These are phyloP conservation scores for Talaromyces wortmannii DNA, from an alignment of 495 filamentous ascomycete genomes.

Conservation along the genomic window DNA sequence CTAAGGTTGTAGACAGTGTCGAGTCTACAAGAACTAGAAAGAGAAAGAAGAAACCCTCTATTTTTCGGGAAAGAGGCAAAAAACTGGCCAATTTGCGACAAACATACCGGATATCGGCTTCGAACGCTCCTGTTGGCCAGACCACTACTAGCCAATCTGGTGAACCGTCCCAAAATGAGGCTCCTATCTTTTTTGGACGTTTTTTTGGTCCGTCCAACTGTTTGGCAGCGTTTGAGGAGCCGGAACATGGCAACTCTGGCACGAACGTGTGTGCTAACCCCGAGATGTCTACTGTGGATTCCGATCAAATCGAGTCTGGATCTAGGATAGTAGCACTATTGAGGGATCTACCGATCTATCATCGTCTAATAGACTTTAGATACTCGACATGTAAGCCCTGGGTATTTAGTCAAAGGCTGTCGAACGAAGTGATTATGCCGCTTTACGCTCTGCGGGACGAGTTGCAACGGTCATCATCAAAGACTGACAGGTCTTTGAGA, in stretches of 20 bases:
- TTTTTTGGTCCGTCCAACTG: constrained; percentile 2
- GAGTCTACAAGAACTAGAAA: not conserved
- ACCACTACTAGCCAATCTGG: not conserved
- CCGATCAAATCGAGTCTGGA: constrained; percentile 2
- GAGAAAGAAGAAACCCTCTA: not conserved
- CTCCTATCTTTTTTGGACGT: not conserved
- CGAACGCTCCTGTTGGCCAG: not conserved
- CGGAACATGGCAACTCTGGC: not conserved
- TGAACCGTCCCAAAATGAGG: not conserved
- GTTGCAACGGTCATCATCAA: not conserved
- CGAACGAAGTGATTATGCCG: not conserved
- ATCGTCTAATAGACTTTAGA: not conserved
- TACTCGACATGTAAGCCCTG: not conserved
- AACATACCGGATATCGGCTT: not conserved
- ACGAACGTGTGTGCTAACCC: not conserved
- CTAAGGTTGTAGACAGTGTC: not conserved
- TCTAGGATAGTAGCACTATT: constrained; percentile 1
- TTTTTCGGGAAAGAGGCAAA: not conserved
- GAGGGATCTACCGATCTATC: not conserved
- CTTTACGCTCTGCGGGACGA: not conserved
- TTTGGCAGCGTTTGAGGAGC: constrained; percentile 2
- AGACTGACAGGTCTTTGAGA: not conserved
- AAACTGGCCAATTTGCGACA: not conserved
- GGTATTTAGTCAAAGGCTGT: not conserved
- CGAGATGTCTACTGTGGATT: not conserved